These are phyloP conservation scores for Zea luxurians DNA, from an alignment of 176 grass and related monocot genomes.

Conservation along the genomic window DNA sequence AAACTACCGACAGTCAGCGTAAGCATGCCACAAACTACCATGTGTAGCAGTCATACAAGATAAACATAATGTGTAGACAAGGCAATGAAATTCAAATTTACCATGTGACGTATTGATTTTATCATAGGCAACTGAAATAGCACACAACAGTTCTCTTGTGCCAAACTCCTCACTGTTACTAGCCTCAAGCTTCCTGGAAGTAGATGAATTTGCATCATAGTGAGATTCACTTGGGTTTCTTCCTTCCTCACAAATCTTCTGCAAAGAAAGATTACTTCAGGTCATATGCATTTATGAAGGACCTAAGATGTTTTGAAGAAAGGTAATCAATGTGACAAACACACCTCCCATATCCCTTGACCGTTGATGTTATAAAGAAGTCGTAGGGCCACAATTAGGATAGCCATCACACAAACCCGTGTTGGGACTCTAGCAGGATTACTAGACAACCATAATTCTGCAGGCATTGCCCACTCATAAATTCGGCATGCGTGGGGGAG, in stretches of 20 bases:
- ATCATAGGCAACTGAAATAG: conserved; percentile 61
- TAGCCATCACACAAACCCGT: conserved; percentile 77
- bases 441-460: conserved; percentile 74
- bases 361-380: conserved; percentile 75
- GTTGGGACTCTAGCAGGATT: conserved; percentile 63
- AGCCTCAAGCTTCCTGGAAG: conserved; percentile 6
- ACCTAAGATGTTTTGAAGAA: background rate
- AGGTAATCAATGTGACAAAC: conserved; percentile 26
- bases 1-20: conserved; percentile 8
- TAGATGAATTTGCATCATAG: conserved; percentile 8
- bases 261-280: conserved; percentile 28
- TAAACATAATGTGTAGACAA: conserved; percentile 5
- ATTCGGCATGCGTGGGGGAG: conserved; percentile 64
- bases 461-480: conserved; percentile 78
- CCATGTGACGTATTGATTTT: conserved; percentile 61
- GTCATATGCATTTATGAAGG: conserved; percentile 22
- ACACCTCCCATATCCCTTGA: conserved; percentile 84
- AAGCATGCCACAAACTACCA: conserved; percentile 26
- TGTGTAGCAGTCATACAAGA: background rate
- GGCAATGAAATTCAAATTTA: conserved; percentile 49
- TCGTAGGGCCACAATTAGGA: conserved; percentile 72
- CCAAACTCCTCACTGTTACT: conserved; percentile 42
- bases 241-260: conserved; percentile 45
- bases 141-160: conserved; percentile 53
- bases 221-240: conserved; percentile 27